Evolutionary conservation across 2,329 filamentous ascomycete species (phyloP), one percentile per base, ranked within the genome.

Genomic region (Graphium sp.): DNA sequence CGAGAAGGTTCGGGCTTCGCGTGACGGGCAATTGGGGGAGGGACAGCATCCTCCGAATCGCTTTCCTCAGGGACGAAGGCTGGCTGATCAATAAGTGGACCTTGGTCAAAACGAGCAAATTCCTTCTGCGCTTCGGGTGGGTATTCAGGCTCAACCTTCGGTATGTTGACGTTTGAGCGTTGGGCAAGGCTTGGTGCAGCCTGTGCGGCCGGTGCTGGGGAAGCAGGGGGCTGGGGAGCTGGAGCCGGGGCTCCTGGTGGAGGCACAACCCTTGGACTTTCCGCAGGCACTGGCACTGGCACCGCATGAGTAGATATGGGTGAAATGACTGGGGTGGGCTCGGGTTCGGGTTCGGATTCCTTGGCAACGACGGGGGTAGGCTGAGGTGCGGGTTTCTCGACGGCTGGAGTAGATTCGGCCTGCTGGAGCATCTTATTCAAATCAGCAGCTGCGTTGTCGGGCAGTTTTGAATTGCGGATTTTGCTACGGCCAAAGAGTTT

Each of bases 51-150:
- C 7, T 65, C 55, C 5, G 52, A 52, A 20, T 58, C 58, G 15
- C 62, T 56, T 16, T 60, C 58, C 10, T 74, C 60, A 0, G 81
- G 81, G 8, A 70, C 62, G 44, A 91, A 92, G 2, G 84, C 81
- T 4, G 89, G 87, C 48, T 89, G 79, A 32, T 95, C 84, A 7
- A 68, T 52, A 15, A 94, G 63, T 2, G 89, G 89, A 3, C 85
- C 89, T 53, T 95, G 87, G 43, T 89, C 79, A 44, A 95, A 95
- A 15, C 58, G 62, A 11, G 66, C 56, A 39, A 72, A 72, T 32
- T 74, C 74, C 8, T 63, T 52, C 18, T 60, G 56, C n/a, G 70
- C 66, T 39, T 75, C 63, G 23, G 55, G 52, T n/a, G n/a, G n/a
- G n/a, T n/a, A n/a, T n/a, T n/a, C n/a, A n/a, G n/a, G n/a, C n/a